Evolutionary conservation across 257 asterid species (phyloP), one percentile per base, ranked within the genome.

Genomic region (Petunia secreta): DNA sequence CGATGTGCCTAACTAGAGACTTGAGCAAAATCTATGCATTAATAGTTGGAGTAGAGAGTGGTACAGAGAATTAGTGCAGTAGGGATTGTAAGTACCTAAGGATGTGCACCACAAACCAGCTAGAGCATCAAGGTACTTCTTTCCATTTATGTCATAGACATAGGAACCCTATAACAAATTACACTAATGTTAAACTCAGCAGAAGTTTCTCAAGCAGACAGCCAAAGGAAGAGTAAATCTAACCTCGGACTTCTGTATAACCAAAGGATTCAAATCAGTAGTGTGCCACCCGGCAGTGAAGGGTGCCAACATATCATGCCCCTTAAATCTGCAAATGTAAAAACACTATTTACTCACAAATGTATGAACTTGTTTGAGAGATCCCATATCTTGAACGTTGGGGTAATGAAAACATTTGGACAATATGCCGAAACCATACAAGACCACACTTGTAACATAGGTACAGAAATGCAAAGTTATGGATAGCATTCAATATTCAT

Each of bases 61-160:
- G 9, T 53, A 25, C 41, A 46, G 25, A 25, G 25, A 25, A 25
- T 25, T 25, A 25, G 25, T 25, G 25, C 25, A 25, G 25, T 25
- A 55, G 4, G 1, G 25, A 55, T 1, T 1, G 16, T 4, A 55
- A 15, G 1, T 86, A 94, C 98, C 98, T 75, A 95, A 90, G 52
- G 97, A 86, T 1, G 97, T 95, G 88, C 93, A 90, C 99, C 99
- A 95, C 80, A 95, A 85, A 80, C 99, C 99, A 89, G 99, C 97
- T 44, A 95, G 94, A 71, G 98, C 2, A 85, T 95, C 99, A 55
- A 95, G 93, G 85, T 92, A 95, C 87, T 91, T 95, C 80, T 83
- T 93, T 62, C 99, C 99, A 25, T 90, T 83, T 55, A 52, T 46
- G 67, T 95, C 99, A 53, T 91, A 95, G 54, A 95, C 98, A 50